Conservation (phyloP, 1,284 basidiomycete genomes). For the Hemileia vastatrix region DNA sequence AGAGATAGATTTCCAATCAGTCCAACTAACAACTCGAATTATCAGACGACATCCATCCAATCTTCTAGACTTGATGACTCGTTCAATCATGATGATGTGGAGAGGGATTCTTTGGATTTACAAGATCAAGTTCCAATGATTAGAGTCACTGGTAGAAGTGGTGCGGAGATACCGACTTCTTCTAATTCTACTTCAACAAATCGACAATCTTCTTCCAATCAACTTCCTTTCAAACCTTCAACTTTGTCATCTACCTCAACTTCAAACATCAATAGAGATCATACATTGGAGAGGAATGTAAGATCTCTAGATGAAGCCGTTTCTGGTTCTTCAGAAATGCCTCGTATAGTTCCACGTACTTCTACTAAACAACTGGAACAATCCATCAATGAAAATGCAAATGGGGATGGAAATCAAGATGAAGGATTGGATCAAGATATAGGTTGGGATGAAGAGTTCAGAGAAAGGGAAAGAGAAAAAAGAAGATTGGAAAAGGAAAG, state of each 20-base stretch:
- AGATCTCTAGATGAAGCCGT: not conserved
- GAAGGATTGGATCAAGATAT: not conserved
- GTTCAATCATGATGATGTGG: not conserved
- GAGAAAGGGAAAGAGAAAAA: not conserved
- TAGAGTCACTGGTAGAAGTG: not conserved
- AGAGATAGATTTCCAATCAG: not conserved
- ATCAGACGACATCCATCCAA: not conserved
- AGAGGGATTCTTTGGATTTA: not conserved
- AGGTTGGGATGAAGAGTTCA: not conserved
- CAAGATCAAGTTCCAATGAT: not conserved
- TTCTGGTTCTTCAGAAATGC: not conserved
- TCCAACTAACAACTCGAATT: not conserved
- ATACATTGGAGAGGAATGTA: not conserved
- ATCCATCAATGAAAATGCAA: not conserved
- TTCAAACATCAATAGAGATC: not conserved
- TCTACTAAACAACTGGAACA: not conserved
- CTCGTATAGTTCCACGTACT: not conserved
- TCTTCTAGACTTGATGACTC: not conserved
- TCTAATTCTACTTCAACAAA: not conserved
- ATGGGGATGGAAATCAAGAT: not conserved
- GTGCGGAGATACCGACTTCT: not conserved
- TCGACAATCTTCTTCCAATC: not conserved
- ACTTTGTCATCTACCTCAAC: not conserved
- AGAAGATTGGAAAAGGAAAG: too few species aligned
- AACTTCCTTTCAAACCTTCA: not conserved